A percentile compares a stretch with the other conserved stretches of the same genome.
These are phyloP conservation scores for Mycosphaerella arachidis DNA, from an alignment of 2,329 filamentous ascomycete genomes.

Conservation along the genomic window DNA sequence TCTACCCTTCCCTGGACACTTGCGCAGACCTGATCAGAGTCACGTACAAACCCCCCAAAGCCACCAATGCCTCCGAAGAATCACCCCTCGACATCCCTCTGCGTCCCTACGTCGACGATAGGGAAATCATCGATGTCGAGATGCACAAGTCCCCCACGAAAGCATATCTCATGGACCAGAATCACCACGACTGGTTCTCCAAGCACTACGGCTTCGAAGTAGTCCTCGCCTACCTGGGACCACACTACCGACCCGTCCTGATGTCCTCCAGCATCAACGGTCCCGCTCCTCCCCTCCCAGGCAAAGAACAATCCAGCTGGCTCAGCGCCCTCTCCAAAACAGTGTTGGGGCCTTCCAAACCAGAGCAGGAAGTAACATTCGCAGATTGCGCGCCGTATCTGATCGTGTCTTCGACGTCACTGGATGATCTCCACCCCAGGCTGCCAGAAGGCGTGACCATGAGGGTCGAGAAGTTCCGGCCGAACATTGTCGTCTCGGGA, in stretches of 20 bases:
- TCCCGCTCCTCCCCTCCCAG: slow-evolving; percentile 1
- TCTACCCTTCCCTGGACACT: slow-evolving; percentile 36
- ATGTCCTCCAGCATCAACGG: slow-evolving; percentile 29
- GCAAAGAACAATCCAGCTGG: slow-evolving; percentile 26
- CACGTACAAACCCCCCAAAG: slow-evolving; percentile 35
- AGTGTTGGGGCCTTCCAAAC: slow-evolving; percentile 4
- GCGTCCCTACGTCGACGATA: slow-evolving; percentile 33
- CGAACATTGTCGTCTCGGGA: slow-evolving; percentile 43
- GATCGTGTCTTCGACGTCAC: slow-evolving; percentile 64
- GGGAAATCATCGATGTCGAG: slow-evolving; percentile 37
- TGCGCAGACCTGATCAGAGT: slow-evolving; percentile 35
- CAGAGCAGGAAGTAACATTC: slow-evolving; percentile 55
- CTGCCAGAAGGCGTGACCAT: slow-evolving; percentile 29
- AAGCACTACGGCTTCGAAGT: slow-evolving; percentile 42
- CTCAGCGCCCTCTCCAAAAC: slow-evolving; percentile 27
- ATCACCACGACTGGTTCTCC: slow-evolving; percentile 43
- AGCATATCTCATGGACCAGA: slow-evolving; percentile 41
- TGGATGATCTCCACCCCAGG: slow-evolving; percentile 57
- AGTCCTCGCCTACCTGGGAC: slow-evolving; percentile 42
- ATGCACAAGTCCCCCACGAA: slow-evolving; percentile 42
- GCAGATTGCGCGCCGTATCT: slow-evolving; percentile 73
- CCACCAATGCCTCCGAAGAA: slow-evolving; percentile 14
- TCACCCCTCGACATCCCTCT: slow-evolving; percentile 38
- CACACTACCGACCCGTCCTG: slow-evolving; percentile 38
- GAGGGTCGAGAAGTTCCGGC: slow-evolving; percentile 46